These are phyloP conservation scores for Apophysomyces ossiformis DNA, from an alignment of 371 early-diverging fungal species.

Conservation along the genomic window DNA sequence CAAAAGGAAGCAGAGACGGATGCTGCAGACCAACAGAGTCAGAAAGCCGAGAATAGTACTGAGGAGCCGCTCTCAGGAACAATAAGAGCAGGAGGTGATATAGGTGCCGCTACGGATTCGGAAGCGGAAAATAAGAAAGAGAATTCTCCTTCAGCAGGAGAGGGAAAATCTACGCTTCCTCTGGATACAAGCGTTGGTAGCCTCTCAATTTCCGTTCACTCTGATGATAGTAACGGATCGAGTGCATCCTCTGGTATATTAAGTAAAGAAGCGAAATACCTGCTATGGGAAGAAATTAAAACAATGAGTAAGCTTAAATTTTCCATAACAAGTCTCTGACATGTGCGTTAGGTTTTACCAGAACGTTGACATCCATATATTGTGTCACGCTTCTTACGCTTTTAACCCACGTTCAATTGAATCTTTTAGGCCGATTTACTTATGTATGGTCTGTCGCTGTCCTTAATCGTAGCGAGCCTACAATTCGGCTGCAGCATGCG, in stretches of 20 bases:
- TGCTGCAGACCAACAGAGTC: slow-evolving; percentile 2
- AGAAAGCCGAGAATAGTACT: neutral
- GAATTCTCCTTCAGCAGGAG: slow-evolving; percentile 7
- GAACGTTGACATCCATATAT: slow-evolving; percentile 84
- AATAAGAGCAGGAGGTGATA: neutral
- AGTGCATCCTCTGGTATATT: slow-evolving; percentile 32
- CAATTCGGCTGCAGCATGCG: slow-evolving; percentile 44
- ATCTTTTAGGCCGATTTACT: slow-evolving; percentile 88
- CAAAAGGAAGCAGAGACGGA: slow-evolving; percentile 9
- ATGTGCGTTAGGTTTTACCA: slow-evolving; percentile 70
- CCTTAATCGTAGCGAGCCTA: slow-evolving; percentile 55
- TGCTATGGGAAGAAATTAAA: slow-evolving; percentile 92
- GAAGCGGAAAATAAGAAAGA: slow-evolving; percentile 11
- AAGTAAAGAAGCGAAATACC: slow-evolving; percentile 64
- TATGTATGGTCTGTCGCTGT: slow-evolving; percentile 87
- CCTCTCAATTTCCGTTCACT: slow-evolving; percentile 22
- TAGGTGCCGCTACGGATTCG: slow-evolving; percentile 10
- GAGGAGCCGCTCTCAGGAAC: neutral
- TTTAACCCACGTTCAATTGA: slow-evolving; percentile 87
- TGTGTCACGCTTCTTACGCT: slow-evolving; percentile 79
- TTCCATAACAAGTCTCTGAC: neutral
- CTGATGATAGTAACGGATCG: slow-evolving; percentile 4
- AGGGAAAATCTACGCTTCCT: slow-evolving; percentile 8
- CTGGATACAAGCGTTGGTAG: slow-evolving; percentile 38
- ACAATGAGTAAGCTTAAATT: slow-evolving; percentile 60